Evolutionary conservation across 164 flowering plant species (phyloP).

Genomic region (Annona cherimola): DNA sequence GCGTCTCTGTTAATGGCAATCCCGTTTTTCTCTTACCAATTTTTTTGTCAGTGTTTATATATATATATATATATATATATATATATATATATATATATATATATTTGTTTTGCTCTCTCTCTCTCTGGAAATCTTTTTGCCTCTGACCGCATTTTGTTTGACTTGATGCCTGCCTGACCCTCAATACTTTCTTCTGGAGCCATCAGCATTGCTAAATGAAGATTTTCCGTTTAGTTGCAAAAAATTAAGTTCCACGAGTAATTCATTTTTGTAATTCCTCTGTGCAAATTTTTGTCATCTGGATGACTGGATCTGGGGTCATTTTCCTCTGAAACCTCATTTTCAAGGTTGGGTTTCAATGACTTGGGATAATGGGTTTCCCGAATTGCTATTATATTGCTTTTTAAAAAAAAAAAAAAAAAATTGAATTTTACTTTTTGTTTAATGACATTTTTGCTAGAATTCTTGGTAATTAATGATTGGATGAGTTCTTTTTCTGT

Average conservation of each 20-base stretch:
- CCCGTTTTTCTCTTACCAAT: no score
- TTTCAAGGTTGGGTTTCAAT: not conserved
- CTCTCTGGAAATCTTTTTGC: no score
- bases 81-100: no score
- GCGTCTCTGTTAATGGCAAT: no score
- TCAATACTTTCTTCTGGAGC: not conserved
- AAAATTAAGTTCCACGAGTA: not conserved
- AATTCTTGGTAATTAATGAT: not conserved
- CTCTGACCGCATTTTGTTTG: no score
- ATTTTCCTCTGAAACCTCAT: not conserved
- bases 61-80: no score
- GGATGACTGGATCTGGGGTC: not conserved
- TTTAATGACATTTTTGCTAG: not conserved
- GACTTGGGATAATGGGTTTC: not conserved
- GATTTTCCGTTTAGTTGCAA: not conserved
- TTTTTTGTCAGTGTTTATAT: no score
- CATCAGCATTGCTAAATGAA: not conserved
- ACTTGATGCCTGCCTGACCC: no score
- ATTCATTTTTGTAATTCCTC: not conserved
- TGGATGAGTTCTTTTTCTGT: not conserved
- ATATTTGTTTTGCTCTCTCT: no score
- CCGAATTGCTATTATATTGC: not conserved
- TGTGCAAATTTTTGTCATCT: slow-evolving; percentile 11
- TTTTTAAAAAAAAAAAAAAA: no score
- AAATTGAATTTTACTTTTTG: no score